Conservation (phyloP, 1,284 basidiomycete genomes). For the Ustilago xerochloae region DNA sequence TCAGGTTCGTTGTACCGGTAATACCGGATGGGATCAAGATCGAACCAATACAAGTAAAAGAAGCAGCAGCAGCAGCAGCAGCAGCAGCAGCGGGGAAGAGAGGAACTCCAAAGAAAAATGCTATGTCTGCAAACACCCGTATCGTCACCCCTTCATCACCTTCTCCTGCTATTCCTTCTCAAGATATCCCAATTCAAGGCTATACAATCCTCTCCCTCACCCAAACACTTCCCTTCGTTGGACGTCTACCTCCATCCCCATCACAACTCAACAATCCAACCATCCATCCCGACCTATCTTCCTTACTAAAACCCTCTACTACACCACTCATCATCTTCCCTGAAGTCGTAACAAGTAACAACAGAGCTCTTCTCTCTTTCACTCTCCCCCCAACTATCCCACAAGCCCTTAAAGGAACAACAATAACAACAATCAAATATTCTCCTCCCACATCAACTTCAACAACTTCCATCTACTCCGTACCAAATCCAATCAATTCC, state of each 20-base stretch:
- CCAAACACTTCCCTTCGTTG: conserved; percentile 2
- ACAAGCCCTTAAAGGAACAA: not conserved
- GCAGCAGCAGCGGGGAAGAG: not conserved
- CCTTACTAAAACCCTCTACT: conserved; percentile 3
- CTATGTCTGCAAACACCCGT: conserved; percentile 45
- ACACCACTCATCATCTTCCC: conserved; percentile 52
- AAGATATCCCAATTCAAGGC: conserved; percentile 11
- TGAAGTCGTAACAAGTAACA: conserved; percentile 52
- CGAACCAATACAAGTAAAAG: not conserved
- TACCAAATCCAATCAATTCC: not conserved
- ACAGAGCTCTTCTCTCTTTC: conserved; percentile 32
- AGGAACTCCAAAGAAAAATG: conserved; percentile 39
- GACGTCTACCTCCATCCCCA: conserved; percentile 14
- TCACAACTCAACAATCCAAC: not conserved
- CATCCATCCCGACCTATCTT: conserved; percentile 13
- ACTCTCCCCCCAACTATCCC: conserved; percentile 5
- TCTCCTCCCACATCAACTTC: conserved; percentile 5
- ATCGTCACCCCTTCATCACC: conserved; percentile 25
- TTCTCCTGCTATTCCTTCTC: not conserved
- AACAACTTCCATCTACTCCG: conserved; percentile 16
- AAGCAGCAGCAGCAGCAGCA: not conserved
- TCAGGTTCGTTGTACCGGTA: conserved; percentile 21
- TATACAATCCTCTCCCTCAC: conserved; percentile 9
- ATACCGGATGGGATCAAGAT: conserved; percentile 3
- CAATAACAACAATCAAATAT: conserved; percentile 27